Percentiles rank a stretch among this genome's conserved stretches.
phyloP scores from a whole-genome alignment of 2,329 filamentous ascomycete genomes.

The Corniculantispora saksenae region DNA sequence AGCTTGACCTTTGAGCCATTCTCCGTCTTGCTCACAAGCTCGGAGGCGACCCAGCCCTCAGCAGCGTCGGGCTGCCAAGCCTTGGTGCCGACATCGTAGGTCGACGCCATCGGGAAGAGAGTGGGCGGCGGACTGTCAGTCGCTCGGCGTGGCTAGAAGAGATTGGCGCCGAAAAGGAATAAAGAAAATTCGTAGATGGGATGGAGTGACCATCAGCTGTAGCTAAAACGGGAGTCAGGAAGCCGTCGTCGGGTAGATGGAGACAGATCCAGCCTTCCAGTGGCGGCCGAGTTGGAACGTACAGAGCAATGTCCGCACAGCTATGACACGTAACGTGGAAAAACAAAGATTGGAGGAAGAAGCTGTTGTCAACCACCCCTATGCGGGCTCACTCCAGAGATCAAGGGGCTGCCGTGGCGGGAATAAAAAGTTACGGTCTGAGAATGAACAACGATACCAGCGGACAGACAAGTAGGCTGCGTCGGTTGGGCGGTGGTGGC shows the following conservation, averaged over 20 bases:
- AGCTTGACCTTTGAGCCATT: conserved; percentile 85
- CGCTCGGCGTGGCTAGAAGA: neutral
- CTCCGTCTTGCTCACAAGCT: conserved; percentile 82
- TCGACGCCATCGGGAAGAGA: conserved; percentile 75
- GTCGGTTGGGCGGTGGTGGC: neutral
- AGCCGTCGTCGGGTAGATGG: neutral
- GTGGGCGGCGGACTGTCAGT: neutral
- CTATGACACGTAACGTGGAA: conserved; percentile 5
- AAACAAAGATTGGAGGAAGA: conserved; percentile 1
- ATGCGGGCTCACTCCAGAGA: neutral
- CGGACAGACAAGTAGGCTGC: conserved; percentile 1
- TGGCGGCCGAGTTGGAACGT: conserved; percentile 1
- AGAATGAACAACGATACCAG: conserved; percentile 2
- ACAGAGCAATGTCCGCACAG: conserved; percentile 9
- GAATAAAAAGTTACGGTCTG: conserved; percentile 10
- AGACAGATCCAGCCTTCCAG: neutral
- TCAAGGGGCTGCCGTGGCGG: conserved; percentile 12
- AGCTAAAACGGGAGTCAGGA: neutral
- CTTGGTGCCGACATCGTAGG: conserved; percentile 93
- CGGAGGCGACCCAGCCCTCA: conserved; percentile 96
- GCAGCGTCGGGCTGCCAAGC: conserved; percentile 97
- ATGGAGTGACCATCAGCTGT: conserved; percentile 8
- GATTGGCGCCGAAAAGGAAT: neutral
- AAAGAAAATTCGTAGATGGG: neutral
- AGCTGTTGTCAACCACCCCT: conserved; percentile 7